Base-by-base conservation (phyloP, 2,329 filamentous ascomycete species). In the Macrophomina tecta region DNA sequence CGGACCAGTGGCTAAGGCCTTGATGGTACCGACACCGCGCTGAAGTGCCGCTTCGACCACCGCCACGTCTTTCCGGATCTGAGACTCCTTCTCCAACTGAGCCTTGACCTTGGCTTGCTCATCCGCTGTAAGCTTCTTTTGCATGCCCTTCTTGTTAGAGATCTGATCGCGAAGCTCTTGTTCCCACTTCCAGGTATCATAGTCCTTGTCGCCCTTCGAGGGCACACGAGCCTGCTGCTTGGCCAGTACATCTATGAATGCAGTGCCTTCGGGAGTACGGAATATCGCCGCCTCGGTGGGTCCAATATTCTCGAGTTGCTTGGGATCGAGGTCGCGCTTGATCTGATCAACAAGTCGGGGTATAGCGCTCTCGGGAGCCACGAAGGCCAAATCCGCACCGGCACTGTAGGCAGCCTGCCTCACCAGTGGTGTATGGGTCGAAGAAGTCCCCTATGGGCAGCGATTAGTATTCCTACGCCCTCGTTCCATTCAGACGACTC, bases 131-230 rank as follows among this genome's bases (percentile, higher is more conserved):
- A 98, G 87, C 80, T 97, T 99, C 82, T 93, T 94, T 68, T 91
- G 88, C 68, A 91, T 87, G 1, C 94, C 94, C 78, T 94, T 97
- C 83, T 98, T 99, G 75, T 92, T 86, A n/a, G 94, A 93, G 48
- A 99, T 81, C 73, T 97, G 93, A 46, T 88, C 86, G 67, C 94
- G 86, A 7, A 99, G 84, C 70, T 99, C 95, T 76, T 94, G 91
- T 79, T 99, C 95, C 95, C 96, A 99, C 79, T 97, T 97, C 48
- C 97, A 80, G 1, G 93, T 96, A 72, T 99, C 93, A 73, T 97
- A 97, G 76, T 98, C 95, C 77, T 97, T 97, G 58, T 88, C 90
- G 73, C 93, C 97, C 81, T 97, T 98, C 79, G 93, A 90, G 3
- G 93, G 89, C 2, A 90, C 81, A 45, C 84, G 82, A 68, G 87